Conservation (phyloP, 148 eudicot species). For the Nepenthes mirabilis region DNA sequence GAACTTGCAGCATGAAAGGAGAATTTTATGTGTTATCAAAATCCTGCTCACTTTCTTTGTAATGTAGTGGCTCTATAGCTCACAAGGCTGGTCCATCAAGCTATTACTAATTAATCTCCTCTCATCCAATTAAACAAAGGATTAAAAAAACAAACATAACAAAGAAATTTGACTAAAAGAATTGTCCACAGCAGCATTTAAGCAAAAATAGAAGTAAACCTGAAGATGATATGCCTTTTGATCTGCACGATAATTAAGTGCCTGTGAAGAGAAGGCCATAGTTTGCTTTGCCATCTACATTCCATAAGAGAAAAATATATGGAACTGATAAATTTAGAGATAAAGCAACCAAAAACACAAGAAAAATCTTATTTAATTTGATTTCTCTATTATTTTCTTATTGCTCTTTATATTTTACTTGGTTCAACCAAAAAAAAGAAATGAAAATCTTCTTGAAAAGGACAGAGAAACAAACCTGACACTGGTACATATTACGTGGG, state of each 20-base stretch:
- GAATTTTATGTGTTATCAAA: too few species aligned
- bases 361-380: too few species aligned
- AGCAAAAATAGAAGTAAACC: conserved; percentile 26
- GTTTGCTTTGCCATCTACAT: conserved; percentile 95
- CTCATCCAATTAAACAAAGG: conserved; percentile 1
- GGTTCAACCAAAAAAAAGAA: neutral
- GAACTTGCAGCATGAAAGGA: too few species aligned
- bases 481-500: conserved; percentile 99
- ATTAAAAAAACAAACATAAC: neutral
- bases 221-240: conserved; percentile 95
- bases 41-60: too few species aligned
- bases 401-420: too few species aligned
- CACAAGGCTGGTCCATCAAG: too few species aligned
- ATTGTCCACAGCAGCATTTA: neutral
- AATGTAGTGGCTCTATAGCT: too few species aligned
- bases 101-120: too few species aligned
- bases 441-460: neutral
- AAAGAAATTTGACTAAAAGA: neutral
- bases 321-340: neutral
- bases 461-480: conserved; percentile 65
- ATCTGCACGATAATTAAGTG: conserved; percentile 65
- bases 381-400: too few species aligned
- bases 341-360: neutral
- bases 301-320: conserved; percentile 7
- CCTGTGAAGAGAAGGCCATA: conserved; percentile 83